Percentiles rank a stretch among this genome's conserved stretches.
These are phyloP conservation scores for Mycena crocata DNA, from an alignment of 768 basidiomycete genomes.

Conservation along the genomic window DNA sequence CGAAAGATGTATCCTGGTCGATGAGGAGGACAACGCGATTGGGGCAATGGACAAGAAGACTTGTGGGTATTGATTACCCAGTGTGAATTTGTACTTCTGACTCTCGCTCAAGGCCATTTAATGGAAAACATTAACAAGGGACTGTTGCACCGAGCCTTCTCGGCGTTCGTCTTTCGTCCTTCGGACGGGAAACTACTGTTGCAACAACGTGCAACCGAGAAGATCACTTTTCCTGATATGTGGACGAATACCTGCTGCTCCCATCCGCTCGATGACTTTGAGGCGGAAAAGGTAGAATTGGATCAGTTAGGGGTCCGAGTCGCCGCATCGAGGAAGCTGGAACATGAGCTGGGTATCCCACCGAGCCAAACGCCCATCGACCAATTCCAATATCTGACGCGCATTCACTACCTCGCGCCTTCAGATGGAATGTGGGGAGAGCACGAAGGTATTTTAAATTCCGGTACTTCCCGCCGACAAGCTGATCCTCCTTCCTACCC, in stretches of 20 bases:
- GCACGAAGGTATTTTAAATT: constrained; percentile 81
- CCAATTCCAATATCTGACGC: constrained; percentile 92
- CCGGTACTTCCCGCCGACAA: background rate
- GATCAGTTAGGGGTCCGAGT: constrained; percentile 86
- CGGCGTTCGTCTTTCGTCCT: constrained; percentile 95
- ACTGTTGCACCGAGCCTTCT: constrained; percentile 97
- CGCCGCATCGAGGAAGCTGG: constrained; percentile 95
- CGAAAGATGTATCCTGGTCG: constrained; percentile 92
- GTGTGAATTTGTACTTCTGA: constrained; percentile 15
- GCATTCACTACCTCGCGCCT: constrained; percentile 97
- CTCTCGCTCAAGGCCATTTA: constrained; percentile 77
- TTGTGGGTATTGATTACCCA: constrained; percentile 66
- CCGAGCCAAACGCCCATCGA: constrained; percentile 79
- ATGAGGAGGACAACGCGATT: constrained; percentile 85
- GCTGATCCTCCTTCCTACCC: constrained; percentile 18
- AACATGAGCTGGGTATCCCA: constrained; percentile 97
- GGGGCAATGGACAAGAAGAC: constrained; percentile 97
- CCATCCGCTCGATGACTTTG: constrained; percentile 94
- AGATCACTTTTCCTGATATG: constrained; percentile 99
- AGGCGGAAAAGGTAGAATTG: constrained; percentile 79
- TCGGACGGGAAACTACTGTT: constrained; percentile 92
- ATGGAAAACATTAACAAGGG: constrained; percentile 98
- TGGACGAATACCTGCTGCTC: constrained; percentile 99
- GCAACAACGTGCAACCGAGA: constrained; percentile 96
- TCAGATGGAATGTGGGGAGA: constrained; percentile 96